Base-by-base conservation (phyloP, 2,329 filamentous ascomycete species). In the Trichoderma sp. region DNA sequence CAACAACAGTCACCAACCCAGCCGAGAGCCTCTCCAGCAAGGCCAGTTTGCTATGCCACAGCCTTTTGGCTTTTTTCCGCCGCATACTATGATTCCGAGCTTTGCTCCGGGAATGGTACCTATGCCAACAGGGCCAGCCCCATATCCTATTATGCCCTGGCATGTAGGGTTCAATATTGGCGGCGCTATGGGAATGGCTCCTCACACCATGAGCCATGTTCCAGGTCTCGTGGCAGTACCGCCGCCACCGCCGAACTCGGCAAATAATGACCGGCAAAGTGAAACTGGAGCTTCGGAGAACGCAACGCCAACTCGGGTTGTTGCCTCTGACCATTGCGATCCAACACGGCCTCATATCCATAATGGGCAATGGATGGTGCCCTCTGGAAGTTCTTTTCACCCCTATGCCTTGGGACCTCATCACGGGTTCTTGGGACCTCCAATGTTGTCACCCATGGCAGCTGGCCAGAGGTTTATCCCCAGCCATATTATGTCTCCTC, bases 291-390 rank as follows among this genome's bases (percentile, higher is more conserved):
- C 72, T n/a, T 60, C 74, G 14, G 77, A 80, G 49, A 81, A 77
- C 64, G 60, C 74, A 21, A 77, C 74, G 56, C 73, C 76, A 18
- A 73, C 77, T 39, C 77, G 75, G 51, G 74, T 82, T 49, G 79
- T 82, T 1, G 78, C 81, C 13, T 79, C 81, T 0, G 83, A 83
- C 21, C 81, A 83, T 63, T 82, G 84, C 66, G 84, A 87, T 63
- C 79, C 77, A 30, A 79, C 73, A 37, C 81, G 81, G 43, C 82
- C 84, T 1, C 84, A 82, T 71, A 77, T 79, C 68, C 78, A 77
- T 73, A 83, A 85, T 61, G 81, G 82, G 0, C 82, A 84, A 64
- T 79, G 82, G 77, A 74, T 83, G 71, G 79, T 83, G 70, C 80
- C 76, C 5, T 71, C 74, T 32, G 72, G 72, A 16, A 65, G 72